These are phyloP conservation scores for Arctostaphylos glauca DNA, from an alignment of 148 eudicot genomes.

Conservation along the genomic window DNA sequence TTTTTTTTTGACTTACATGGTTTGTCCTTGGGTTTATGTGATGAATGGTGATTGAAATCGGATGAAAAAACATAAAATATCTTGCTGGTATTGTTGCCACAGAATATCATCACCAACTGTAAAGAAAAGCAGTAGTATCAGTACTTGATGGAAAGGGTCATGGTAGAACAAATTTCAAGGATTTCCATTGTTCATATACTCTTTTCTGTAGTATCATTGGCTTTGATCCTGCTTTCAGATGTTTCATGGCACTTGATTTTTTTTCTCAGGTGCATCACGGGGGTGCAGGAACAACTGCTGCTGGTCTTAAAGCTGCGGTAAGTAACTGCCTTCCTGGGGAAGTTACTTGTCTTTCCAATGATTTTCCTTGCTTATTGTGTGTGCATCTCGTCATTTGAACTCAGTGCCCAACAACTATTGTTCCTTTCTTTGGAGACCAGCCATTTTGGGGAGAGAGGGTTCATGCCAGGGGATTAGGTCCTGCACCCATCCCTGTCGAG, in stretches of 20 bases:
- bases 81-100: neutral
- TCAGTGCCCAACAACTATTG: slow-evolving; percentile 91
- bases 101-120: too few relatives aligned
- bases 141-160: neutral
- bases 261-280: slow-evolving; percentile 67
- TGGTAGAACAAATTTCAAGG: neutral
- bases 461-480: slow-evolving; percentile 81
- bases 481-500: slow-evolving; percentile 73
- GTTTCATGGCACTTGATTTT: neutral
- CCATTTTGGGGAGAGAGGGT: slow-evolving; percentile 95
- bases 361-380: neutral
- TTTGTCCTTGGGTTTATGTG: neutral
- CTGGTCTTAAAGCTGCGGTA: slow-evolving; percentile 84
- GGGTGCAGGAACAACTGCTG: slow-evolving; percentile 87
- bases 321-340: slow-evolving; percentile 3
- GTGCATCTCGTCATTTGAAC: slow-evolving; percentile 2
- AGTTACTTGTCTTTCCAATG: neutral
- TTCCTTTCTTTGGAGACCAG: slow-evolving; percentile 96
- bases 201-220: neutral
- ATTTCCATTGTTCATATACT: neutral
- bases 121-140: neutral
- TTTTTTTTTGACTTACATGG: neutral
- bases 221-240: neutral
- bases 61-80: neutral
- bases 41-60: neutral